Percentiles rank a stretch among this genome's conserved stretches.
phyloP scores from a whole-genome alignment of 768 basidiomycete species.

The Pluteus cervinus region DNA sequence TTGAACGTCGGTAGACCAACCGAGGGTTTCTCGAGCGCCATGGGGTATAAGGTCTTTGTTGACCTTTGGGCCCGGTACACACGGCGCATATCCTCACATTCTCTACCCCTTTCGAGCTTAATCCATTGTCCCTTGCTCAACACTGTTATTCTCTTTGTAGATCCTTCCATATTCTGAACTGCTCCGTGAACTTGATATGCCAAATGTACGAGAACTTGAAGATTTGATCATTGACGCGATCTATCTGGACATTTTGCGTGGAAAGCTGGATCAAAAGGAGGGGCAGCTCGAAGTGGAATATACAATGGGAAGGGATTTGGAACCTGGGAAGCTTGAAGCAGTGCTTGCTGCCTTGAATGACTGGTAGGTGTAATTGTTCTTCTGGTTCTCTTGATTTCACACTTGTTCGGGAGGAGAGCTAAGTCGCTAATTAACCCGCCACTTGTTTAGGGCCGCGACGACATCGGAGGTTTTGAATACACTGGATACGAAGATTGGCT shows the following conservation, averaged over 20 bases:
- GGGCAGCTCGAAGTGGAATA: slow-evolving; percentile 89
- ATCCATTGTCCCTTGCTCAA: slow-evolving; percentile 1
- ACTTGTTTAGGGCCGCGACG: slow-evolving; percentile 70
- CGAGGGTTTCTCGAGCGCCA: too few relatives aligned
- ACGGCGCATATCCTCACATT: too few relatives aligned
- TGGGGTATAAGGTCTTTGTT: too few relatives aligned
- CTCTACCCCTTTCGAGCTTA: not conserved
- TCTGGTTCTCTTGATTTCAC: slow-evolving; percentile 1
- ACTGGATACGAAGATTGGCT: slow-evolving; percentile 62
- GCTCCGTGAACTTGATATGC: slow-evolving; percentile 64
- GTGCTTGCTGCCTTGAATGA: slow-evolving; percentile 57
- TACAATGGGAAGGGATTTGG: slow-evolving; percentile 89
- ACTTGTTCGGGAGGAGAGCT: not conserved
- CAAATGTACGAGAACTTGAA: slow-evolving; percentile 83
- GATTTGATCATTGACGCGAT: slow-evolving; percentile 97
- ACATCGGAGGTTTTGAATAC: slow-evolving; percentile 65
- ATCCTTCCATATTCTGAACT: slow-evolving; percentile 79
- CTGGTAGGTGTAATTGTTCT: slow-evolving; percentile 41
- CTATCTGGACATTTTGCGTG: slow-evolving; percentile 84
- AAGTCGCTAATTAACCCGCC: slow-evolving; percentile 8
- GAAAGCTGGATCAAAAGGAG: slow-evolving; percentile 91
- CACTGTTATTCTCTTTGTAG: slow-evolving; percentile 27
- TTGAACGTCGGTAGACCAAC: too few relatives aligned
- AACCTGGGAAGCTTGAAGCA: slow-evolving; percentile 58
- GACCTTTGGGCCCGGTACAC: too few relatives aligned